Evolutionary conservation across 2,329 filamentous ascomycete species (phyloP).

Genomic region (Boeremia lycopersici): DNA sequence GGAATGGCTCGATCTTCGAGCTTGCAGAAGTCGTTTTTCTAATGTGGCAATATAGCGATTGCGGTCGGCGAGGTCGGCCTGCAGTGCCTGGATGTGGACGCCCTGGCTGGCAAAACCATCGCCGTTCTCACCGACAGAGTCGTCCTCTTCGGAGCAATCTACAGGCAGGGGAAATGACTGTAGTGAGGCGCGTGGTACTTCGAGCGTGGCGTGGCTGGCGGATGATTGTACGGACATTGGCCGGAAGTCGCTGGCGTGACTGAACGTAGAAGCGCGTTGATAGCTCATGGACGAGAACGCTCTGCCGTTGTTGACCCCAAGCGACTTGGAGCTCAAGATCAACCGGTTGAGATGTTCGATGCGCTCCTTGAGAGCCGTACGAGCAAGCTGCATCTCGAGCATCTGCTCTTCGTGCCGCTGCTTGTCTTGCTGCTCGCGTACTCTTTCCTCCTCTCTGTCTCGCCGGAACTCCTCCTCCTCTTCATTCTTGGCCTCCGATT

Average conservation of each 20-base stretch:
- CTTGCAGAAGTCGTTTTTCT: conserved; percentile 90
- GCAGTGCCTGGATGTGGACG: conserved; percentile 88
- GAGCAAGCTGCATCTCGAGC: conserved; percentile 95
- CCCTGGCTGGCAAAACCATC: conserved; percentile 82
- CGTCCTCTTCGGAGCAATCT: conserved; percentile 49
- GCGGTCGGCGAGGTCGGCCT: conserved; percentile 94
- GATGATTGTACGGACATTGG: conserved; percentile 58
- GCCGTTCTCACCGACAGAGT: conserved; percentile 76
- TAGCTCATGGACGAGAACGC: conserved; percentile 51
- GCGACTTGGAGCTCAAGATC: conserved; percentile 93
- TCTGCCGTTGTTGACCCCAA: conserved; percentile 75
- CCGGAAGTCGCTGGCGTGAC: conserved; percentile 43
- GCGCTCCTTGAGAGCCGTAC: conserved; percentile 93
- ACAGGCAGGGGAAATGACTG: conserved; percentile 29
- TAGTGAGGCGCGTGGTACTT: conserved; percentile 44
- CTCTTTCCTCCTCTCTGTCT: conserved; percentile 71
- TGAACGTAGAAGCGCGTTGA: conserved; percentile 48
- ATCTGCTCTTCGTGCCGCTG: conserved; percentile 95
- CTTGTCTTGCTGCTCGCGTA: conserved; percentile 73
- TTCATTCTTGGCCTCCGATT: conserved; percentile 62
- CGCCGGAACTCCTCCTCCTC: conserved; percentile 60
- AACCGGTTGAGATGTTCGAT: conserved; percentile 96
- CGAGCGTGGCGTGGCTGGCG: conserved; percentile 49
- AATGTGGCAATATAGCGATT: conserved; percentile 94
- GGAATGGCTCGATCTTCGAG: conserved; percentile 86